phyloP scores from a whole-genome alignment of 2,329 filamentous ascomycete genomes.

The Daldinia sp. region DNA sequence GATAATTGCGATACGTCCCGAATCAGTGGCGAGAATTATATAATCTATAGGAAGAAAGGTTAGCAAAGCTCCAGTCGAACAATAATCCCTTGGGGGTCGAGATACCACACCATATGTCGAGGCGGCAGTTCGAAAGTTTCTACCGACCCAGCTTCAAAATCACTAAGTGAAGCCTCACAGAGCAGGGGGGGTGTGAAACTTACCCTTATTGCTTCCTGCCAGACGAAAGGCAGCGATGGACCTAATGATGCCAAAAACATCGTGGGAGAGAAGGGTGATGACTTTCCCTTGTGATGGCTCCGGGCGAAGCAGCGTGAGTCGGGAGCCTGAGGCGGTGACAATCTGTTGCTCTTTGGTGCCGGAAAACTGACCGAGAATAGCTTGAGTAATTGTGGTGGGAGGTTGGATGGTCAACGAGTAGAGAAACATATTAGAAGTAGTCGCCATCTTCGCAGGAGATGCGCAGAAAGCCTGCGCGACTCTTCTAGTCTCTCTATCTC shows the following conservation, averaged over 20 bases:
- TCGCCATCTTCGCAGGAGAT: constrained; percentile 77
- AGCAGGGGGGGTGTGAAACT: constrained; percentile 60
- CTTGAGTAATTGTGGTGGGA: constrained; percentile 88
- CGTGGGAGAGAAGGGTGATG: constrained; percentile 86
- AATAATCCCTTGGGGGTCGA: constrained; percentile 37
- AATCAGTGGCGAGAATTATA: constrained; percentile 94
- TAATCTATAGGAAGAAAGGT: constrained; percentile 74
- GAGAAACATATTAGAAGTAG: constrained; percentile 98
- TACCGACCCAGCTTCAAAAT: constrained; percentile 73
- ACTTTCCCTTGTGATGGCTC: constrained; percentile 89
- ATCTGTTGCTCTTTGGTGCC: constrained; percentile 99
- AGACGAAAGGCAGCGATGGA: constrained; percentile 89
- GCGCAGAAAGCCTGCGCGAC: constrained; percentile 53
- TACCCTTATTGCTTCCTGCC: constrained; percentile 96
- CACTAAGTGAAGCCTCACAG: constrained; percentile 75
- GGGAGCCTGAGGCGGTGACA: constrained; percentile 90
- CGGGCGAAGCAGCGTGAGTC: constrained; percentile 86
- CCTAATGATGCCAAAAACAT: constrained; percentile 96
- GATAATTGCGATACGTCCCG: constrained; percentile 91
- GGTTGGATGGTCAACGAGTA: constrained; percentile 97
- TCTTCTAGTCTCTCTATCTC: constrained; percentile 37
- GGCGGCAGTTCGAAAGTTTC: constrained; percentile 50
- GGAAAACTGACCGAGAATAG: constrained; percentile 93
- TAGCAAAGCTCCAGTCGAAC: constrained; percentile 37
- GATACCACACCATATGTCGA: constrained; percentile 46